Evolutionary conservation across 129 eudicot species (phyloP).

Genomic region (Flaveria robusta): DNA sequence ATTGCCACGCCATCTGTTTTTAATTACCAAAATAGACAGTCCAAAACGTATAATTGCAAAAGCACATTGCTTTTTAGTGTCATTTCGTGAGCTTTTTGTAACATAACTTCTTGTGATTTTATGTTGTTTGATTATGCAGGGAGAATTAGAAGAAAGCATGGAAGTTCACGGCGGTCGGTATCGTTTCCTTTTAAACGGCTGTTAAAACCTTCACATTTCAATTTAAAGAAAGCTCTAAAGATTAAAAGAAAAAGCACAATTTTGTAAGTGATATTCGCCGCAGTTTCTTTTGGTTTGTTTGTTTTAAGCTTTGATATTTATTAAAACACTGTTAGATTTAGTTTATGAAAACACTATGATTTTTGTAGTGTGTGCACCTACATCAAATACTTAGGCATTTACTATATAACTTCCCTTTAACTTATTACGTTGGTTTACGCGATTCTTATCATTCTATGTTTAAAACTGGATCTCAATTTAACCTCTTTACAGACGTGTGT

Average conservation of each 20-base stretch:
- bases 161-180: constrained; percentile 34
- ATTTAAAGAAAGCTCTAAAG: constrained; percentile 50
- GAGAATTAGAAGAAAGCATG: constrained; percentile 43
- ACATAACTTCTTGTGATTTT: background rate
- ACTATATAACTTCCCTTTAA: too few species aligned
- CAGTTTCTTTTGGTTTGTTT: constrained; percentile 4
- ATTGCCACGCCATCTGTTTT: background rate
- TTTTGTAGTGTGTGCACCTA: background rate
- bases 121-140: constrained; percentile 44
- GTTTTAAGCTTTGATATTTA: background rate
- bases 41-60: background rate
- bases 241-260: constrained; percentile 30
- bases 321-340: background rate
- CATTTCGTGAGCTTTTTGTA: background rate
- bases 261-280: constrained; percentile 41
- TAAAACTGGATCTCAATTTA: too few species aligned
- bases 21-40: background rate
- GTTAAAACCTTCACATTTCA: constrained; percentile 47
- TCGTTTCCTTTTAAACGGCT: constrained; percentile 65
- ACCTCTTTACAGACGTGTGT: too few species aligned
- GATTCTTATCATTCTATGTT: too few species aligned
- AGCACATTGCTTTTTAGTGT: background rate
- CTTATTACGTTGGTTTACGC: too few species aligned
- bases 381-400: background rate
- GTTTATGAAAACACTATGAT: background rate